Conservation (phyloP, 192 early-diverging fungal genomes). For the Coemansia sp. region DNA sequence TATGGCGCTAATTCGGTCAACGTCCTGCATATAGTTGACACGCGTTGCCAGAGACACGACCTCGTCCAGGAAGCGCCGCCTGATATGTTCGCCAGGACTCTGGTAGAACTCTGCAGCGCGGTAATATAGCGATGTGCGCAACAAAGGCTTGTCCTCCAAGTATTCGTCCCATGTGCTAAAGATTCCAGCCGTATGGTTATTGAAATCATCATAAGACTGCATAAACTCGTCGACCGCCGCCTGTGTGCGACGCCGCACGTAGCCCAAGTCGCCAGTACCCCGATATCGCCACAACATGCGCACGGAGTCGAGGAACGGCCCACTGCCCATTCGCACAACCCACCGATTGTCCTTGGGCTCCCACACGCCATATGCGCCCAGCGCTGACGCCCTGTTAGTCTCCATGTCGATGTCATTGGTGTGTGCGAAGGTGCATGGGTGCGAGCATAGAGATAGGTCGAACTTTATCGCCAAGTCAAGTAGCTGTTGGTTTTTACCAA, state of each 20-base stretch:
- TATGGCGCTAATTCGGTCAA: constrained; percentile 20
- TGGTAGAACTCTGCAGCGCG: constrained; percentile 24
- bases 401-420: not conserved
- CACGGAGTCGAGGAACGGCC: constrained; percentile 9
- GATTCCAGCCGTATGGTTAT: not conserved
- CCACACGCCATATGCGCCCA: constrained; percentile 29
- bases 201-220: constrained; percentile 28
- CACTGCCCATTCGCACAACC: constrained; percentile 17
- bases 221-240: constrained; percentile 32
- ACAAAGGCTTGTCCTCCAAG: constrained; percentile 15
- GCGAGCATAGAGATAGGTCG: constrained; percentile 33
- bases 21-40: constrained; percentile 46
- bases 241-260: constrained; percentile 20
- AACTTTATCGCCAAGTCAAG: constrained; percentile 22
- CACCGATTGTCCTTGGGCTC: constrained; percentile 15
- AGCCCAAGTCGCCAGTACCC: constrained; percentile 11
- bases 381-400: not conserved
- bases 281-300: constrained; percentile 30
- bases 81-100: constrained; percentile 6
- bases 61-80: constrained; percentile 19
- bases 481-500: constrained; percentile 29
- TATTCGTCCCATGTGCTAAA: constrained; percentile 34
- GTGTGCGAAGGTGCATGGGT: constrained; percentile 31
- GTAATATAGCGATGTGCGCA: constrained; percentile 30
- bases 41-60: constrained; percentile 37